These are phyloP conservation scores for Alternaria novae-zelandiae DNA, from an alignment of 2,329 filamentous ascomycete species.

Conservation along the genomic window DNA sequence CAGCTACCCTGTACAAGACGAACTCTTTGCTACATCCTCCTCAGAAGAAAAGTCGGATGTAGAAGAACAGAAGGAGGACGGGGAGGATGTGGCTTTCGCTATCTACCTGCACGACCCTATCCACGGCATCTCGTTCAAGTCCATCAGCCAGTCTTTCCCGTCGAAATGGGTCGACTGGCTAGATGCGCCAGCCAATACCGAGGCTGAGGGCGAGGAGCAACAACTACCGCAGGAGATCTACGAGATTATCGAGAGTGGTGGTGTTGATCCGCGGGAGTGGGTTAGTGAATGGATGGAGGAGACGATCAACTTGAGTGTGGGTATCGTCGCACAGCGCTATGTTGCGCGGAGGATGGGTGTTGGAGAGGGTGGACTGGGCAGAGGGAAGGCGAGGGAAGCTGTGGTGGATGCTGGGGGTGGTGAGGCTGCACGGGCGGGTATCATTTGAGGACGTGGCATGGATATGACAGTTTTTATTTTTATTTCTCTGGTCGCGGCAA, in stretches of 20 bases:
- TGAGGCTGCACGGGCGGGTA: conserved; percentile 64
- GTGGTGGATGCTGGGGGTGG: conserved; percentile 65
- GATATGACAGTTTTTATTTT: neutral
- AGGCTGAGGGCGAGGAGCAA: conserved; percentile 53
- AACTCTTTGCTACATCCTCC: conserved; percentile 67
- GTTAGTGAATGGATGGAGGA: conserved; percentile 98
- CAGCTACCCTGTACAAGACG: conserved; percentile 66
- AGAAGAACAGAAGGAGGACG: conserved; percentile 62
- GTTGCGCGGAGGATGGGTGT: conserved; percentile 96
- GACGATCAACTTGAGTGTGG: conserved; percentile 75
- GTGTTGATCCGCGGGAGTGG: conserved; percentile 94
- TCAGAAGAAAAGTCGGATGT: conserved; percentile 63
- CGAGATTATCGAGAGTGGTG: conserved; percentile 76
- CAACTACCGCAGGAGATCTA: conserved; percentile 81
- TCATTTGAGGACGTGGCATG: conserved; percentile 29
- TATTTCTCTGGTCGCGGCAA: conserved; percentile 3
- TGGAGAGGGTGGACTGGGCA: conserved; percentile 74
- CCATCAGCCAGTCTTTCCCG: conserved; percentile 83
- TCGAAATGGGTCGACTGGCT: conserved; percentile 90
- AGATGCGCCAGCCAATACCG: conserved; percentile 61
- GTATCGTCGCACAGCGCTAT: conserved; percentile 91
- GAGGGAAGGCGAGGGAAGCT: conserved; percentile 63
- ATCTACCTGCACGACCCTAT: conserved; percentile 86
- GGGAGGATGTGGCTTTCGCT: conserved; percentile 74
- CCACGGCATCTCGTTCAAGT: conserved; percentile 85